These are phyloP conservation scores for Corymbia calophylla DNA, from an alignment of 441 rosid genomes.

Conservation along the genomic window DNA sequence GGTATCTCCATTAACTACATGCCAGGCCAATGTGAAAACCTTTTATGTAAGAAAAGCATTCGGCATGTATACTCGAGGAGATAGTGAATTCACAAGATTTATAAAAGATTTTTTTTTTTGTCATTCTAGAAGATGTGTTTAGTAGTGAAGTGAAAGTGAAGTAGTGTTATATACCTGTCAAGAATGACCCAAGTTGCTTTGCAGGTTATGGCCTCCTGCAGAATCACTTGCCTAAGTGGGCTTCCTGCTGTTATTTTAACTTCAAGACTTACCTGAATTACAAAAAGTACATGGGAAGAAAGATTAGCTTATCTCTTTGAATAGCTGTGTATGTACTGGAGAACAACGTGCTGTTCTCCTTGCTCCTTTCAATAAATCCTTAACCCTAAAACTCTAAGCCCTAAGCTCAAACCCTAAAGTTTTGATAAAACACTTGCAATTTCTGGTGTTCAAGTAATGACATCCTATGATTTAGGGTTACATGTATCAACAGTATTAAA, in stretches of 20 bases:
- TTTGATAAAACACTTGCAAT: neutral
- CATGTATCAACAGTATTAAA: neutral
- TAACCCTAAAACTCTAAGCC: neutral
- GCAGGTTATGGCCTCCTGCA: constrained; percentile 33
- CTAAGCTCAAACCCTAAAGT: neutral
- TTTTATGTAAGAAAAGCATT: neutral
- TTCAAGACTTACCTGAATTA: constrained; percentile 37
- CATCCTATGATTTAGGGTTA: neutral
- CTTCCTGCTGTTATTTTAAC: constrained; percentile 51
- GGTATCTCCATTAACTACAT: neutral
- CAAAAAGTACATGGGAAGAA: neutral
- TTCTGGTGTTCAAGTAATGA: neutral
- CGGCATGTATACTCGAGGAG: neutral
- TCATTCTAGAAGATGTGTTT: neutral
- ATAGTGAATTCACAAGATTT: neutral
- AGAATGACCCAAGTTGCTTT: constrained; percentile 47
- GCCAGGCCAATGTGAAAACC: neutral
- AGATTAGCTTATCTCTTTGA: neutral
- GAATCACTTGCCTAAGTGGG: constrained; percentile 42
- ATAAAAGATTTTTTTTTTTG: neutral
- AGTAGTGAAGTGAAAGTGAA: neutral
- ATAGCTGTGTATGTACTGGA: neutral
- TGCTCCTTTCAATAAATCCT: neutral
- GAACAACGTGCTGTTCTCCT: neutral
- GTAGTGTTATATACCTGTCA: constrained; percentile 25